These are phyloP conservation scores for Osmanthus fragrans DNA, from an alignment of 257 asterid species.

Conservation along the genomic window DNA sequence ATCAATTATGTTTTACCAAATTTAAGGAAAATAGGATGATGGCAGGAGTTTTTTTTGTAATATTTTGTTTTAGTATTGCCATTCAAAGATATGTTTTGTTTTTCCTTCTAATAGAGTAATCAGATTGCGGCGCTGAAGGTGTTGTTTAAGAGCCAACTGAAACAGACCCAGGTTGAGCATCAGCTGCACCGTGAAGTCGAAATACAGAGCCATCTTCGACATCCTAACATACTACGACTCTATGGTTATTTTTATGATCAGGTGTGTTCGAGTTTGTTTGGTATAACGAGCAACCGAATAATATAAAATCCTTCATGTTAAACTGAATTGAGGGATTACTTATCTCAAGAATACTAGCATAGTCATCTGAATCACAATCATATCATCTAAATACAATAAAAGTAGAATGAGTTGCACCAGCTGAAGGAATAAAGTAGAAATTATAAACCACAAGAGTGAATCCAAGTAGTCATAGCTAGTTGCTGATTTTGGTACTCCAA, in stretches of 20 bases:
- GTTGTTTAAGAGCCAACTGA: conserved; percentile 80
- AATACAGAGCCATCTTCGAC: conserved; percentile 94
- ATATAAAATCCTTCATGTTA: no score
- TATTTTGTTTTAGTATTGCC: neutral
- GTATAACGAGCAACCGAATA: no score
- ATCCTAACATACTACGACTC: conserved; percentile 86
- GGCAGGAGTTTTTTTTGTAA: neutral
- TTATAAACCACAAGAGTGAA: no score
- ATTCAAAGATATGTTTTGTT: neutral
- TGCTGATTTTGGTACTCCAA: no score
- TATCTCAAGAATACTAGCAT: no score
- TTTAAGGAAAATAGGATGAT: neutral
- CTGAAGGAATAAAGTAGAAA: no score
- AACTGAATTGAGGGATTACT: no score
- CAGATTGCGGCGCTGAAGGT: conserved; percentile 90
- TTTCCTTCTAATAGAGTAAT: conserved; percentile 60
- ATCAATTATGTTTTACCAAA: neutral
- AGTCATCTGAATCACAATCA: no score
- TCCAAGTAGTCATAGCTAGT: no score
- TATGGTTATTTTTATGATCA: conserved; percentile 94
- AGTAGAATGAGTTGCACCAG: no score
- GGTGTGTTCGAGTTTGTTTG: conserved; percentile 37
- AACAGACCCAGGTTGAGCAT: conserved; percentile 91
- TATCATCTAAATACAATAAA: no score
- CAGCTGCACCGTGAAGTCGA: conserved; percentile 98